Percentiles rank a stretch among this genome's conserved stretches.
Conservation (phyloP, 495 filamentous ascomycete species). For the Annulohypoxylon bovei region DNA sequence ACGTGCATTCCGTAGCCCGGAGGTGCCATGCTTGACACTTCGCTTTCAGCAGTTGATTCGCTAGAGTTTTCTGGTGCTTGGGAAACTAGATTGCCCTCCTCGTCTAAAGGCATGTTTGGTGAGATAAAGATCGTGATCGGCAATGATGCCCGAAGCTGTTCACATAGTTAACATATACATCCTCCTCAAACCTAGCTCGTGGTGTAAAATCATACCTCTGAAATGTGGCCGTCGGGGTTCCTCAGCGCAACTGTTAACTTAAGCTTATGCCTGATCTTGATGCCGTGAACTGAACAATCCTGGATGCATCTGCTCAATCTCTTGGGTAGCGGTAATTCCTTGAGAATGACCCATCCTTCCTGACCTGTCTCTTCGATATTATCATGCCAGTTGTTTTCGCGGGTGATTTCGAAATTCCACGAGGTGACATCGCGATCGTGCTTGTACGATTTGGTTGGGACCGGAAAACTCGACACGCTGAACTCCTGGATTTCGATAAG, state of each 20-base stretch:
- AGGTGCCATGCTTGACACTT: constrained; percentile 69
- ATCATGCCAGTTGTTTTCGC: constrained; percentile 68
- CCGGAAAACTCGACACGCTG: constrained; percentile 59
- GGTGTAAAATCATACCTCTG: constrained; percentile 67
- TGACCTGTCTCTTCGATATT: constrained; percentile 75
- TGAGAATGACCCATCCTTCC: constrained; percentile 79
- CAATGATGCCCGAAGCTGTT: constrained; percentile 80
- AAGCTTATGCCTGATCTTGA: constrained; percentile 88
- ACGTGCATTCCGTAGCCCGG: constrained; percentile 88
- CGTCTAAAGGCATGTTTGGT: constrained; percentile 84
- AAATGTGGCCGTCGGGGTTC: constrained; percentile 93
- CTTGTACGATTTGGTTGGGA: constrained; percentile 67
- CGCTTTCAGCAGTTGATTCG: constrained; percentile 37
- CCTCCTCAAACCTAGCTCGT: not conserved
- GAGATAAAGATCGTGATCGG: constrained; percentile 94
- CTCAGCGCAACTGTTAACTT: constrained; percentile 85
- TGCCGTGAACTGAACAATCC: constrained; percentile 81
- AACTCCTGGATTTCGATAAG: constrained; percentile 82
- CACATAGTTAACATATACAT: constrained; percentile 19
- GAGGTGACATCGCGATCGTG: constrained; percentile 68
- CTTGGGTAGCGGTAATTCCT: constrained; percentile 76
- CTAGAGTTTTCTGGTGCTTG: constrained; percentile 58
- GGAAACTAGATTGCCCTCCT: constrained; percentile 75
- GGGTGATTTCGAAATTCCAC: constrained; percentile 69
- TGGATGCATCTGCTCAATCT: constrained; percentile 83